Evolutionary conservation across 352 stramenopile genomes (phyloP).

Genomic region (Globisporangium radiosum): DNA sequence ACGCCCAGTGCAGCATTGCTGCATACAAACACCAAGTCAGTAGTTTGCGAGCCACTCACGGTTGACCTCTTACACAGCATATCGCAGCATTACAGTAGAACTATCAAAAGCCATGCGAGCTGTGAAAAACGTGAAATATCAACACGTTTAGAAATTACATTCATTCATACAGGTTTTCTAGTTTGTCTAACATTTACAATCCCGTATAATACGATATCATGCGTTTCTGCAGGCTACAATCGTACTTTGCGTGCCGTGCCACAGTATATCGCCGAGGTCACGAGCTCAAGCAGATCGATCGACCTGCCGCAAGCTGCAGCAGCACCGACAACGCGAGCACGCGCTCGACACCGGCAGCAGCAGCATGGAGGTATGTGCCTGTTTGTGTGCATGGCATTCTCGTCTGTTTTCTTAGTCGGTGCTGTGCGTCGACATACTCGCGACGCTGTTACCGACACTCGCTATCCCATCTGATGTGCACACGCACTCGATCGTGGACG

Average conservation of each 20-base stretch:
- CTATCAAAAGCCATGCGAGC: no score
- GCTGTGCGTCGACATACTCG: no score
- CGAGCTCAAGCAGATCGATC: no score
- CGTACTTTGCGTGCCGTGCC: no score
- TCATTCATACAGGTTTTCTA: neutral
- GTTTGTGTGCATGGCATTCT: neutral
- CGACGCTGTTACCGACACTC: no score
- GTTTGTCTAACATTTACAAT: neutral
- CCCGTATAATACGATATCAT: neutral
- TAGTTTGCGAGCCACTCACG: no score
- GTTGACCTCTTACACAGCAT: no score
- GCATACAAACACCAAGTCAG: neutral
- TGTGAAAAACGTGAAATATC: no score
- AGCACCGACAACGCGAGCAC: no score
- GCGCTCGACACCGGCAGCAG: no score
- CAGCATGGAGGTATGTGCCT: constrained; percentile 17
- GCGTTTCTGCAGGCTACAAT: neutral
- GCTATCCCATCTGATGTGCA: neutral
- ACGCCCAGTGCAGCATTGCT: constrained; percentile 28
- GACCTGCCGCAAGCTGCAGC: no score
- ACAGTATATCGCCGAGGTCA: neutral
- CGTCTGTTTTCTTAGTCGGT: no score
- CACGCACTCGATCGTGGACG: constrained; percentile 2
- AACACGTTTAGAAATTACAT: neutral
- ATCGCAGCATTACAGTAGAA: neutral